These are phyloP conservation scores for Knoxia roxburghii DNA, from an alignment of 257 asterid species.

Conservation along the genomic window DNA sequence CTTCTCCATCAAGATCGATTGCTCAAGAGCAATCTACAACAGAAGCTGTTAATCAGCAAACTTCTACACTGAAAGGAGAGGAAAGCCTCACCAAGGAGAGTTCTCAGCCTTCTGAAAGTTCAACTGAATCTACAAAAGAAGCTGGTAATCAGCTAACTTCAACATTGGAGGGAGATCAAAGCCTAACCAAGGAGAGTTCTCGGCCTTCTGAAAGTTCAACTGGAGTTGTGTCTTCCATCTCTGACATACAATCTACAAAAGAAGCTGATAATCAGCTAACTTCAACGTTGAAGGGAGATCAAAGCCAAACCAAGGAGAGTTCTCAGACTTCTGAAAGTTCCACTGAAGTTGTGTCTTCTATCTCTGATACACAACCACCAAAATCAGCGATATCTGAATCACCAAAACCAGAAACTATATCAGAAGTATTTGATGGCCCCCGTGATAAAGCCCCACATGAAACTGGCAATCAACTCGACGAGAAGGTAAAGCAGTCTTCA, in stretches of 20 bases:
- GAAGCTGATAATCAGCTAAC: conserved; percentile 17
- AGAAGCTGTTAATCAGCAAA: conserved; percentile 17
- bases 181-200: conserved; percentile 16
- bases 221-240: conserved; percentile 9
- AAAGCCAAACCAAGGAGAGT: conserved; percentile 13
- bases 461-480: conserved; percentile 15
- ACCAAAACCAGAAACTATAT: conserved; percentile 17
- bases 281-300: conserved; percentile 32
- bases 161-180: conserved; percentile 27
- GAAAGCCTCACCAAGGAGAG: conserved; percentile 14
- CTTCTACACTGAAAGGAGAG: conserved; percentile 31
- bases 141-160: conserved; percentile 21
- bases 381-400: conserved; percentile 22
- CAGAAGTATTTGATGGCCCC: conserved; percentile 13
- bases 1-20: conserved; percentile 21
- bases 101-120: conserved; percentile 18
- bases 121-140: conserved; percentile 6
- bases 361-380: conserved; percentile 23
- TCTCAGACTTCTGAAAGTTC: conserved; percentile 22
- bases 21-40: conserved; percentile 9
- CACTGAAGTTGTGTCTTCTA: conserved; percentile 8
- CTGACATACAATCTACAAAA: conserved; percentile 18
- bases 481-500: conserved; percentile 19
- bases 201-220: conserved; percentile 19
- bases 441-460: conserved; percentile 14